Base-by-base conservation (phyloP, 176 grass and related monocot species). In the Aegilops umbellulata region DNA sequence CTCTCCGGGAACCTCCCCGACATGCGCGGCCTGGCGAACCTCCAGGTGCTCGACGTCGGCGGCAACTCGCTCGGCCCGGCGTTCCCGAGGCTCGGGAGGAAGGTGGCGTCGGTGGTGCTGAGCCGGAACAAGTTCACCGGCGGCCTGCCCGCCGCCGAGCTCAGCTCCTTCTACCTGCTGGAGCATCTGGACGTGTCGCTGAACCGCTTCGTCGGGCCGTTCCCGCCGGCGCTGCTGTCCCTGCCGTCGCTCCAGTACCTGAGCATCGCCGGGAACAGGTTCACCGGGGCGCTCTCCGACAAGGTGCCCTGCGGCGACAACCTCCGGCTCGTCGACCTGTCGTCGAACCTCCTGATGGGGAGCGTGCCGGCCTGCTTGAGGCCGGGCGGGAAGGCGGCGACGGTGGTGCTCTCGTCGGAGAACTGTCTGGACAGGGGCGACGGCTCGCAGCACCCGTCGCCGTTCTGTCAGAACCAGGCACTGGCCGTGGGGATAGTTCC, bases 391-490 rank as follows among this genome's bases (percentile, higher is more conserved):
- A 91, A 88, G 38, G 38, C 81, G 7, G 77, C 46, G 10, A 78
- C 51, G 24, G 88, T 53, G 42, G 88, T 92, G 84, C 73, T 91
- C 53, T 89, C 84, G 35, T 86, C 88, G 0, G 79, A 86, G 22
- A 99, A 96, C 85, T 99, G 97, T 70, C 47, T 99, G 67, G 92
- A 78, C 25, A 47, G 22, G 13, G 53, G 69, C 26, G 81, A 82
- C 42, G 90, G 82, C 9, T 84, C 74, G 2, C 97, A 99, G 75
- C 87, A 92, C 64, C 92, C 90, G 6, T 87, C 87, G 23, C 84
- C 88, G 32, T 93, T 94, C 88, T 99, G 97, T 53, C 93, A 95
- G 87, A 99, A 90, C 65, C 90, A 99, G 19, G 97, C 97, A 7
- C 51, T 99, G 86, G 97, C 97, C 42, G 97, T 92, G 41, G 97